Base-by-base conservation (phyloP, 2,329 filamentous ascomycete genomes). In the Bertia moriformis region DNA sequence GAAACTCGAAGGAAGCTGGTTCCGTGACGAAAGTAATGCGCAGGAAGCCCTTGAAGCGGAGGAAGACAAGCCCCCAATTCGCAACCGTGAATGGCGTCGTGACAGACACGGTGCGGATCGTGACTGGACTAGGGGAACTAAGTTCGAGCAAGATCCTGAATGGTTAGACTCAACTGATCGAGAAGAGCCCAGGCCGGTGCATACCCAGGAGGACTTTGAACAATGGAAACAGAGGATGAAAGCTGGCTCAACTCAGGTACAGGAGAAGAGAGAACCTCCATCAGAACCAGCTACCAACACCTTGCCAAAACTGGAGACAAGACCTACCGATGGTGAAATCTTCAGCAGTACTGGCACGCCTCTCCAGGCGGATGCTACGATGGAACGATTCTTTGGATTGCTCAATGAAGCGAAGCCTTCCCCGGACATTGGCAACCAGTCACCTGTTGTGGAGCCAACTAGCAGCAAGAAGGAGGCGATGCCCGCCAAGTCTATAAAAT, bases 191-290 rank as follows among this genome's bases (percentile, higher is more conserved):
- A 62, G 66, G 43, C 63, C 65, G 46, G 61, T 59, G 18, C 68
- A 69, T 44, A 79, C 73, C 13, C 70, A 74, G 49, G 74, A 77
- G 48, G 74, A 79, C 44, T 79, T 80, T 49, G 69, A 79, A 53
- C 66, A 69, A 39, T 80, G 74, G 74, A 79, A 78, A 52, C 71
- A 77, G 46, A 63, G 63, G 44, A 77, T 76, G 73, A 75, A 69
- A 49, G 69, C 68, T n/a, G 63, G 67, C 40, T 59, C 32, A 7
- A 7, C 10, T 7, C 15, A 10, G 17, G 10, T 12, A 15, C 10
- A 35, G 15, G 32, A 35, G 32, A 35, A 35, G 32, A 35, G 17
- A 10, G 32, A 35, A 12, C 10, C 10, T 12, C 32, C 32, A 7
- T 7, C 15, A 7, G 32, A 35, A 17, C 15, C 32, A 7, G 10